A percentile compares a stretch with the other conserved stretches of the same genome.
Evolutionary conservation across 1,284 basidiomycete genomes (phyloP).

Genomic region (Malassezia arunalokei): DNA sequence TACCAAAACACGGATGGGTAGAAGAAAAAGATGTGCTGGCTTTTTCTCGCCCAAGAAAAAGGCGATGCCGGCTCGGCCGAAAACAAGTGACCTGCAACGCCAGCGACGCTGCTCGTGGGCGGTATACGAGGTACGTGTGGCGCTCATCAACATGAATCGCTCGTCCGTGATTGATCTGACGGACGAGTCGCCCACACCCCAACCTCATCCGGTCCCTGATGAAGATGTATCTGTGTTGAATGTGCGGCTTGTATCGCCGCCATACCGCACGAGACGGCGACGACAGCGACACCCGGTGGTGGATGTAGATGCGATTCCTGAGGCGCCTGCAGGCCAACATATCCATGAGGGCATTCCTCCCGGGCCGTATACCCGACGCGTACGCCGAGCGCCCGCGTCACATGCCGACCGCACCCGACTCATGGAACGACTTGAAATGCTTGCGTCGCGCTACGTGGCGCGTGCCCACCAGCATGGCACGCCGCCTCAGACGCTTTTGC

Average conservation of each 20-base stretch:
- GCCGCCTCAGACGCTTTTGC: slow-evolving; percentile 9
- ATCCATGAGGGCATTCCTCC: slow-evolving; percentile 19
- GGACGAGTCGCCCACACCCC: slow-evolving; percentile 23
- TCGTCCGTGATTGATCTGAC: slow-evolving; percentile 29
- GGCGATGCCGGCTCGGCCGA: too few relatives aligned
- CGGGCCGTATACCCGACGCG: slow-evolving; percentile 13
- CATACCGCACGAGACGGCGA: not conserved
- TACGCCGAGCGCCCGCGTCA: not conserved
- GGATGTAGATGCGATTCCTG: not conserved
- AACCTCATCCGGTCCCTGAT: not conserved
- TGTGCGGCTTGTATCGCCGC: not conserved
- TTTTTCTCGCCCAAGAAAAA: too few relatives aligned
- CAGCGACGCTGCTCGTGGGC: too few relatives aligned
- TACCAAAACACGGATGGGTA: not conserved
- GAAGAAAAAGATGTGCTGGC: not conserved
- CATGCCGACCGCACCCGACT: slow-evolving; percentile 2
- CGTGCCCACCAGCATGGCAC: not conserved
- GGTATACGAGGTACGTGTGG: too few relatives aligned
- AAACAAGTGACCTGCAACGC: too few relatives aligned
- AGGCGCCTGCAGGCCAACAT: slow-evolving; percentile 7
- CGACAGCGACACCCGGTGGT: too few relatives aligned
- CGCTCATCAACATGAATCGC: too few relatives aligned
- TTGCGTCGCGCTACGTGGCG: slow-evolving; percentile 12
- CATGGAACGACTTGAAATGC: slow-evolving; percentile 9
- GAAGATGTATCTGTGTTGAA: slow-evolving; percentile 12